These are phyloP conservation scores for Diaporthe sp. DNA, from an alignment of 2,329 filamentous ascomycete species.

Conservation along the genomic window DNA sequence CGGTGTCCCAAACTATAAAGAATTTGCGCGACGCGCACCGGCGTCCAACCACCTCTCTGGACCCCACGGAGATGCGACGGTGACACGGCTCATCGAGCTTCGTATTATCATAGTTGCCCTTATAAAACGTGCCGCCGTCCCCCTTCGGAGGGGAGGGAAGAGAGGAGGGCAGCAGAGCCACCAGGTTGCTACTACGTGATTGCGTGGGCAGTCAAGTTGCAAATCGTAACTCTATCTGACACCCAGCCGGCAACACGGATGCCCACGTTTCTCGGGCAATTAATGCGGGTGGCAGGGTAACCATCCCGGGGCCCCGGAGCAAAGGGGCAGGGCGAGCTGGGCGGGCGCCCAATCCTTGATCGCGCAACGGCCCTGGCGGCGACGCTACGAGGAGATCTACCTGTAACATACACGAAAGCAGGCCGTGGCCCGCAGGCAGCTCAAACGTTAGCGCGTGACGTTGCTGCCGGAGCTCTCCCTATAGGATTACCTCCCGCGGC, in stretches of 20 bases:
- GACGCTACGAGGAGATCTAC: background rate
- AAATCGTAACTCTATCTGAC: conserved; percentile 6
- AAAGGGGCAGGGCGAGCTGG: background rate
- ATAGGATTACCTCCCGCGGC: background rate
- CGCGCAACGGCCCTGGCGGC: conserved; percentile 20
- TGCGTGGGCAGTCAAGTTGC: background rate
- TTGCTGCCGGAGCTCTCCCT: background rate
- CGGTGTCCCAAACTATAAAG: conserved; percentile 19
- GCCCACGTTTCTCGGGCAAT: conserved; percentile 13
- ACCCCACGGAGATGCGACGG: background rate
- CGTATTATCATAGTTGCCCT: background rate
- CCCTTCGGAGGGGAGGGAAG: background rate
- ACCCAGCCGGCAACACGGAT: background rate
- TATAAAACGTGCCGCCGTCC: background rate
- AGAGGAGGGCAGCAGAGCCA: background rate
- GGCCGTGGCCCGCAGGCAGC: conserved; percentile 10
- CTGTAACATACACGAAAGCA: conserved; percentile 16
- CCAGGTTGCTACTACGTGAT: background rate
- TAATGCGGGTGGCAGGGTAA: background rate
- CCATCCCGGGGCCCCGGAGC: background rate
- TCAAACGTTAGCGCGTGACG: conserved; percentile 26
- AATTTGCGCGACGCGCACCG: background rate
- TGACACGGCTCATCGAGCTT: background rate
- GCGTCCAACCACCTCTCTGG: background rate
- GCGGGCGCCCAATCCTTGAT: background rate